These are phyloP conservation scores for Kuraishia molischiana DNA, from an alignment of 805 yeast genomes.

Conservation along the genomic window DNA sequence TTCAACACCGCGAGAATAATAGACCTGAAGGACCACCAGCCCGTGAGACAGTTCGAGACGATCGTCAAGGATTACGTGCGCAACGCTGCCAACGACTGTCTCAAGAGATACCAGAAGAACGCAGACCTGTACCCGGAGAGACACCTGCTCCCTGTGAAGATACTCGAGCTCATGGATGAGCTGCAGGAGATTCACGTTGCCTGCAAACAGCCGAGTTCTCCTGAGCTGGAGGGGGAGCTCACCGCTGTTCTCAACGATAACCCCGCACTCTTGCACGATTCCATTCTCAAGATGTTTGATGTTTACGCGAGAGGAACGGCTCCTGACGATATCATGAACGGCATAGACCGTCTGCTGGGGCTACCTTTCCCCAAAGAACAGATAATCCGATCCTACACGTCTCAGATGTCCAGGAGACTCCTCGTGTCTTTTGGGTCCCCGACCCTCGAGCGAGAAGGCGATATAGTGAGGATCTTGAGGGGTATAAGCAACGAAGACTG, in stretches of 20 bases:
- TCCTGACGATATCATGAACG: not conserved
- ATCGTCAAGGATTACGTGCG: no score
- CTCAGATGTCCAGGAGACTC: constrained; percentile 2
- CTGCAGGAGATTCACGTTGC: no score
- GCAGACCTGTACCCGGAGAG: no score
- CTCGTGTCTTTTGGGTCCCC: not conserved
- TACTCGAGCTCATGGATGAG: no score
- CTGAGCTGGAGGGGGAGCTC: not conserved
- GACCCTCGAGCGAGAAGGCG: not conserved
- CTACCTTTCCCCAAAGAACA: not conserved
- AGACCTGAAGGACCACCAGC: no score
- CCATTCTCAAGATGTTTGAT: not conserved
- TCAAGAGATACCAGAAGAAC: no score
- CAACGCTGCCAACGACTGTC: no score
- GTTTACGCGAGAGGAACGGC: not conserved
- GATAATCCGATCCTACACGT: not conserved
- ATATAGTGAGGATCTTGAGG: not conserved
- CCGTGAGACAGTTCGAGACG: no score
- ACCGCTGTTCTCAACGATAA: not conserved
- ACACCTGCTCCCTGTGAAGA: not conserved
- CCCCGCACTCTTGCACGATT: not conserved
- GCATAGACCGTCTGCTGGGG: not conserved
- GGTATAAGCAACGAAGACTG: not conserved
- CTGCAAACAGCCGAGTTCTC: no score
- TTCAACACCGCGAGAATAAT: no score